These are phyloP conservation scores for Pseudognaphalium luteoalbum DNA, from an alignment of 129 eudicot species.

Conservation along the genomic window DNA sequence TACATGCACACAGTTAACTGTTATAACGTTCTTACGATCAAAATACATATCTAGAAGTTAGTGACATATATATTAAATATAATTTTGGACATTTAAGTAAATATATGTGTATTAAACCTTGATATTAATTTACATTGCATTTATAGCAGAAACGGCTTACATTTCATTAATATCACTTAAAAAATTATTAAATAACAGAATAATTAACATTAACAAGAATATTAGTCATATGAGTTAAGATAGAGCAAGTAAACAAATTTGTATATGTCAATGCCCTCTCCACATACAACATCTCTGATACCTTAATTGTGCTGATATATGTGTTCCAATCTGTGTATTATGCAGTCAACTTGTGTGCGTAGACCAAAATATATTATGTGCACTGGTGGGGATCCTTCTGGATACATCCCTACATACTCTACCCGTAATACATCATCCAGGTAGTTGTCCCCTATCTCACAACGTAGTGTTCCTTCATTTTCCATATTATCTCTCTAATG, in stretches of 20 bases:
- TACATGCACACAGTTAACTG: no score
- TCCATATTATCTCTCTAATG: neutral
- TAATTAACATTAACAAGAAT: no score
- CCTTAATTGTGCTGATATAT: neutral
- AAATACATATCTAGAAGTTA: neutral
- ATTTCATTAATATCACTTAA: neutral
- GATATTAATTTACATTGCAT: neutral
- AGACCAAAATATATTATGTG: constrained; percentile 91
- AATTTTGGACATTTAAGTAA: neutral
- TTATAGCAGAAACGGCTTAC: neutral
- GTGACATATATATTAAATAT: neutral
- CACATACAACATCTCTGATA: neutral
- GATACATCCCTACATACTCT: constrained; percentile 79
- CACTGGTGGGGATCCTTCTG: constrained; percentile 78
- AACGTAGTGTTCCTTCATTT: neutral
- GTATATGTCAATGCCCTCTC: neutral
- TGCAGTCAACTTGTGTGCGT: constrained; percentile 78
- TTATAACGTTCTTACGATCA: no score
- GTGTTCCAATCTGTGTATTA: neutral
- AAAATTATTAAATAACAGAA: neutral
- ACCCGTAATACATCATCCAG: constrained; percentile 62
- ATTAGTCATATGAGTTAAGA: neutral
- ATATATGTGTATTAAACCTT: neutral
- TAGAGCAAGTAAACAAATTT: neutral
- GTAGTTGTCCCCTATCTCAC: constrained; percentile 37